Evolutionary conservation across 805 yeast species (phyloP).

Genomic region (Ogataea salicorniae): DNA sequence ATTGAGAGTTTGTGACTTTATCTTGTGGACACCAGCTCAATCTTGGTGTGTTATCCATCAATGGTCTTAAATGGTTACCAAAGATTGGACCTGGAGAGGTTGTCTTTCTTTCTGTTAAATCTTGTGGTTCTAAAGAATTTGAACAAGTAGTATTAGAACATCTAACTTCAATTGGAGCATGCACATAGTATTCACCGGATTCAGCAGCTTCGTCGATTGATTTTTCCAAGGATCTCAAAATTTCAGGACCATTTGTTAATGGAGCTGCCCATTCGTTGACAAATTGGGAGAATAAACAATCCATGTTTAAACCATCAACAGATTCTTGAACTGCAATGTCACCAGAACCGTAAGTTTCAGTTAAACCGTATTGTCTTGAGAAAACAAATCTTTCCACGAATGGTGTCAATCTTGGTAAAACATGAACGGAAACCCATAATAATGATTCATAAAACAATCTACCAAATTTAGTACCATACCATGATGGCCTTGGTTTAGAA

Average conservation of each 20-base stretch:
- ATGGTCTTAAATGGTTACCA: constrained; percentile 81
- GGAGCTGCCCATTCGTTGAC: constrained; percentile 99
- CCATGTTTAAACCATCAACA: constrained; percentile 89
- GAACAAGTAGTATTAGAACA: constrained; percentile 77
- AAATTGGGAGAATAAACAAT: constrained; percentile 88
- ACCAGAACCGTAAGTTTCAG: constrained; percentile 56
- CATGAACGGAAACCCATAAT: constrained; percentile 70
- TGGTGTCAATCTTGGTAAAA: constrained; percentile 77
- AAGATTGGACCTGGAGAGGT: constrained; percentile 71
- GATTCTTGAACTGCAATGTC: constrained; percentile 70
- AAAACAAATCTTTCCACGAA: constrained; percentile 80
- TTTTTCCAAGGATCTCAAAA: constrained; percentile 56
- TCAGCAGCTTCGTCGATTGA: constrained; percentile 57
- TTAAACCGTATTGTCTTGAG: constrained; percentile 72
- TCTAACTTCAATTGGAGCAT: constrained; percentile 93
- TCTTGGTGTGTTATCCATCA: constrained; percentile 73
- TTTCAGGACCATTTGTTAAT: constrained; percentile 66
- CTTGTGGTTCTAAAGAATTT: constrained; percentile 31
- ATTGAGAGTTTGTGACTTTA: constrained; percentile 61
- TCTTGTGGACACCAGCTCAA: constrained; percentile 52
- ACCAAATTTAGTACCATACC: constrained; percentile 83
- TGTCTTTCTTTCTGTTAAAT: constrained; percentile 45
- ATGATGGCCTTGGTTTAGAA: constrained; percentile 62
- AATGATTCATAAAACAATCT: constrained; percentile 74
- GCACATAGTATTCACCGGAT: constrained; percentile 69